A percentile compares a stretch with the other conserved stretches of the same genome.
Conservation (phyloP, 805 yeast genomes). For the Starmera caribaea region DNA sequence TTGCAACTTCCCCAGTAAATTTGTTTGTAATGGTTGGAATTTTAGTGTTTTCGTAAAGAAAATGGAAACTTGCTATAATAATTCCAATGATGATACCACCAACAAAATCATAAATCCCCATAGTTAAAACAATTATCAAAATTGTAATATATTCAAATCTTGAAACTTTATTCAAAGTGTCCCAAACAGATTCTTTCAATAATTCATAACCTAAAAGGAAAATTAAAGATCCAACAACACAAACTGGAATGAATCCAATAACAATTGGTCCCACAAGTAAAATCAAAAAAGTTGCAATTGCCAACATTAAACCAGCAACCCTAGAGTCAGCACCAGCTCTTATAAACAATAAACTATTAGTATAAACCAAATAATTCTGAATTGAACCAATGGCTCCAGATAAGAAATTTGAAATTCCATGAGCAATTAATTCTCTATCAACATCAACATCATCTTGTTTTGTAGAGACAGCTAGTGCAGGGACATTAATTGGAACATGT, state of each 20-base stretch:
- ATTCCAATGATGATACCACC: conserved; percentile 88
- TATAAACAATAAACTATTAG: conserved; percentile 85
- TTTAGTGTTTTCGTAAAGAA: conserved; percentile 86
- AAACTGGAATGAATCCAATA: conserved; percentile 90
- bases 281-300: conserved; percentile 67
- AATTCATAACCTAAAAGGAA: conserved; percentile 87
- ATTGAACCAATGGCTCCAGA: conserved; percentile 83
- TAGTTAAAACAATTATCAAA: conserved; percentile 75
- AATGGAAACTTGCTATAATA: conserved; percentile 85
- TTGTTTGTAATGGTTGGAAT: conserved; percentile 73
- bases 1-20: conserved; percentile 79
- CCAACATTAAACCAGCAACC: conserved; percentile 82
- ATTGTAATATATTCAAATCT: conserved; percentile 79
- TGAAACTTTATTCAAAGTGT: conserved; percentile 70
- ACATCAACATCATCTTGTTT: conserved; percentile 80
- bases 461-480: conserved; percentile 87
- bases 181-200: conserved; percentile 75
- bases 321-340: conserved; percentile 92
- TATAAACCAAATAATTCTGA: conserved; percentile 91
- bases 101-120: conserved; percentile 96
- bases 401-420: conserved; percentile 81
- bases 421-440: conserved; percentile 88
- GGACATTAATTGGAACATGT: conserved; percentile 96
- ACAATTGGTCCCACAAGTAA: conserved; percentile 87
- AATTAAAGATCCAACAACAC: conserved; percentile 91